phyloP scores from a whole-genome alignment of 2,329 filamentous ascomycete species.

The Aspergillus nomiae region DNA sequence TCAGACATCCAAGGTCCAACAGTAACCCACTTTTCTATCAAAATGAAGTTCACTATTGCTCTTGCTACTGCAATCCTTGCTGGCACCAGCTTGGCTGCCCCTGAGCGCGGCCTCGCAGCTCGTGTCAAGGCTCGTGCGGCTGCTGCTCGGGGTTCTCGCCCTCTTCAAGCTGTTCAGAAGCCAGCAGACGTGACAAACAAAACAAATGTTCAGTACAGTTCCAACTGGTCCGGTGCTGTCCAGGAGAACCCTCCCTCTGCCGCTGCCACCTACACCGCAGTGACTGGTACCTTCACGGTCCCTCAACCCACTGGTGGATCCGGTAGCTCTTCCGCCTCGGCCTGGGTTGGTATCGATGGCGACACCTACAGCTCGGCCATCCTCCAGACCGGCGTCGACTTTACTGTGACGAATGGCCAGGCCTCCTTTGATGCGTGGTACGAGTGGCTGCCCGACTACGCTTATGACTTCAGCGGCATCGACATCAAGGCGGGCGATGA shows the following conservation, averaged over 20 bases:
- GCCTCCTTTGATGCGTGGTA: constrained; percentile 59
- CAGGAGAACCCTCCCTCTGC: constrained; percentile 29
- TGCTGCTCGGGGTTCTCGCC: constrained; percentile 32
- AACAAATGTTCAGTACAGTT: constrained; percentile 50
- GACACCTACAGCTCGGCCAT: constrained; percentile 57
- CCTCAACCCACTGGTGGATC: background rate
- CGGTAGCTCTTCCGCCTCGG: constrained; percentile 40
- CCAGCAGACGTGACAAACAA: constrained; percentile 37
- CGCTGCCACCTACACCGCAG: background rate
- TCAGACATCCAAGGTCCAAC: background rate
- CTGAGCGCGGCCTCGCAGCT: constrained; percentile 40
- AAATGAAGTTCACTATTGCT: constrained; percentile 54
- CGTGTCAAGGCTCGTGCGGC: constrained; percentile 30
- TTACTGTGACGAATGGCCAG: constrained; percentile 45
- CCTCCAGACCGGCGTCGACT: constrained; percentile 60
- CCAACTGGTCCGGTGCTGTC: constrained; percentile 63
- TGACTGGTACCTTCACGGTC: background rate
- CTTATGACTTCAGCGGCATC: constrained; percentile 54
- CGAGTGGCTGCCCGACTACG: constrained; percentile 61
- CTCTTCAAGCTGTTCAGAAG: constrained; percentile 32
- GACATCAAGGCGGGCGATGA: constrained; percentile 45
- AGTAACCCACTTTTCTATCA: background rate
- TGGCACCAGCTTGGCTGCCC: constrained; percentile 48
- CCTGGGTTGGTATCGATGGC: constrained; percentile 64
- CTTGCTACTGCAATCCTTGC: constrained; percentile 43